These are phyloP conservation scores for Solanum acaule DNA, from an alignment of 257 asterid genomes.

Conservation along the genomic window DNA sequence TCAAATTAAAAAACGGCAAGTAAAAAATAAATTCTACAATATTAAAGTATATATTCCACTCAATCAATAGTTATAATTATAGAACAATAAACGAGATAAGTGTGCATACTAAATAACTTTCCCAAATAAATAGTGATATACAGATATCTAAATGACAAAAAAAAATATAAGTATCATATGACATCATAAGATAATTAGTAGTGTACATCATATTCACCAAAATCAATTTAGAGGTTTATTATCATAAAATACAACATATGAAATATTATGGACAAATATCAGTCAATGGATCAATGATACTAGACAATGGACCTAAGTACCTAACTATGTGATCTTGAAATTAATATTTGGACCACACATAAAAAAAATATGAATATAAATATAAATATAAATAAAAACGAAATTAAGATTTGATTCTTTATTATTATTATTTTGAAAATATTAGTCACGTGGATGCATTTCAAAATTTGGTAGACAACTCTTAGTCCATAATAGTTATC, in stretches of 20 bases:
- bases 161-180: no score
- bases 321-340: not conserved
- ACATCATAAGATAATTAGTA: no score
- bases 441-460: not conserved
- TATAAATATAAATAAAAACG: no score
- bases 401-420: not conserved
- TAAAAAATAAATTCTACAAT: not conserved
- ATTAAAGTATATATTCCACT: no score
- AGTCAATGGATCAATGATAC: not conserved
- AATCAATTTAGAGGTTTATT: no score
- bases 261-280: not conserved
- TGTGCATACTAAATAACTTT: no score
- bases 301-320: not conserved
- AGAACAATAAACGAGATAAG: no score
- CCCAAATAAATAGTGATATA: not conserved
- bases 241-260: no score
- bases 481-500: not conserved
- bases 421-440: not conserved
- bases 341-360: not conserved
- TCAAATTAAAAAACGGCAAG: not conserved
- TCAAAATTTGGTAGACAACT: not conserved
- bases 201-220: no score
- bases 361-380: no score
- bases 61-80: no score
- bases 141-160: no score